phyloP scores from a whole-genome alignment of 345 rosid species.

The Boechera retrofracta region DNA sequence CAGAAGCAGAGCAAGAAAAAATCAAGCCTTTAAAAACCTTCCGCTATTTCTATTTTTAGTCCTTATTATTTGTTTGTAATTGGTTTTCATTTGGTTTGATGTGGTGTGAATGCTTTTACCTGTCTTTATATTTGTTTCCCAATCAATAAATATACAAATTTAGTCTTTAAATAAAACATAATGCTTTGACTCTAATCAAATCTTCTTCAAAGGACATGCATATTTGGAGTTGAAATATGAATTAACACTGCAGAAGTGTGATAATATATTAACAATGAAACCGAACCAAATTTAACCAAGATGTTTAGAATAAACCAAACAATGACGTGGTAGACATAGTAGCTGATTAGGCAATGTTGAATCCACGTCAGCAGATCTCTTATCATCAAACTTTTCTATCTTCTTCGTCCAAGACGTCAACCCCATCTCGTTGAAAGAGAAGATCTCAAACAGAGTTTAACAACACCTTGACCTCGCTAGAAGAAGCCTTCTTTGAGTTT shows the following conservation, averaged over 20 bases:
- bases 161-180: slow-evolving; percentile 2
- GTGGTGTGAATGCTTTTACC: slow-evolving; percentile 23
- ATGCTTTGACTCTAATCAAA: background rate
- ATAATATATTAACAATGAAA: background rate
- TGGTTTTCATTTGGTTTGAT: slow-evolving; percentile 33
- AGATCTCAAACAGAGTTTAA: slow-evolving; percentile 38
- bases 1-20: slow-evolving; percentile 76
- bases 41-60: background rate
- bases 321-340: slow-evolving; percentile 25
- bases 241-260: too few species aligned
- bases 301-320: background rate
- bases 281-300: background rate
- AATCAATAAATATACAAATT: slow-evolving; percentile 4
- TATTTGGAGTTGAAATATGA: background rate
- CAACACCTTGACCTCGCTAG: background rate
- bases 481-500: background rate
- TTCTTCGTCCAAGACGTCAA: slow-evolving; percentile 18
- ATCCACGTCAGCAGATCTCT: slow-evolving; percentile 46
- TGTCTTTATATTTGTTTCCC: background rate
- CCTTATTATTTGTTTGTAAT: slow-evolving; percentile 28
- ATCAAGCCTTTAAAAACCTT: slow-evolving; percentile 38
- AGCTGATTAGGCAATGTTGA: slow-evolving; percentile 33
- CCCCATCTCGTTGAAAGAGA: slow-evolving; percentile 43
- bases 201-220: background rate
- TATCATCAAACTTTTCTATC: slow-evolving; percentile 41